phyloP scores from a whole-genome alignment of 2,329 filamentous ascomycete species.

The Claviceps cyperi region DNA sequence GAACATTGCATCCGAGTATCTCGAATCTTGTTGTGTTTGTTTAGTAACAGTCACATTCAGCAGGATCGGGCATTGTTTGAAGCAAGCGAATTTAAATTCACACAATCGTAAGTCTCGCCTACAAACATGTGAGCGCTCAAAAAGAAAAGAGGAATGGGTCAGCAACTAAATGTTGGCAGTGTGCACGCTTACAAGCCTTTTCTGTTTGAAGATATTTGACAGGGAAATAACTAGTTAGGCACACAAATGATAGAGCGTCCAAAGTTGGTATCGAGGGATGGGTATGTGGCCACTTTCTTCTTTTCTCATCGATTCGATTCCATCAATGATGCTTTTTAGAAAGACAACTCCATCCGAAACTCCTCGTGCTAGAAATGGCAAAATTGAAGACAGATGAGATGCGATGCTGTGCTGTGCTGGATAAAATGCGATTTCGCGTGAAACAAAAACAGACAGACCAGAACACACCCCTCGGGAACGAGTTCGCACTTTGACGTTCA shows the following conservation, averaged over 20 bases:
- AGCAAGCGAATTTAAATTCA: too few relatives aligned
- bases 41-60: too few relatives aligned
- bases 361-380: conserved; percentile 3
- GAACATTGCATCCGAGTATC: too few relatives aligned
- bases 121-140: too few relatives aligned
- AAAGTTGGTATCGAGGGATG: conserved; percentile 3
- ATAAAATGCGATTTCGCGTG: not conserved
- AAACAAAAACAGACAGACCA: not conserved
- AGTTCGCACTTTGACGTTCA: not conserved
- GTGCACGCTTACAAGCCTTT: too few relatives aligned
- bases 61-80: too few relatives aligned
- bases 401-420: conserved; percentile 1
- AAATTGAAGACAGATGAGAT: conserved; percentile 8
- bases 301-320: not conserved
- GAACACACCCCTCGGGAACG: not conserved
- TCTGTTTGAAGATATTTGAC: too few relatives aligned
- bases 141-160: too few relatives aligned
- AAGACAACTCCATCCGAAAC: conserved; percentile 4
- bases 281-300: not conserved
- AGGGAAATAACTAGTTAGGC: not conserved
- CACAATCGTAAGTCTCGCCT: too few relatives aligned
- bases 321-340: not conserved
- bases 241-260: not conserved
- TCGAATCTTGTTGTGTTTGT: too few relatives aligned
- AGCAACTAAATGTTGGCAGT: too few relatives aligned